phyloP scores from a whole-genome alignment of 1,139 yeast genomes.

The Debaryomyces robertsiae region DNA sequence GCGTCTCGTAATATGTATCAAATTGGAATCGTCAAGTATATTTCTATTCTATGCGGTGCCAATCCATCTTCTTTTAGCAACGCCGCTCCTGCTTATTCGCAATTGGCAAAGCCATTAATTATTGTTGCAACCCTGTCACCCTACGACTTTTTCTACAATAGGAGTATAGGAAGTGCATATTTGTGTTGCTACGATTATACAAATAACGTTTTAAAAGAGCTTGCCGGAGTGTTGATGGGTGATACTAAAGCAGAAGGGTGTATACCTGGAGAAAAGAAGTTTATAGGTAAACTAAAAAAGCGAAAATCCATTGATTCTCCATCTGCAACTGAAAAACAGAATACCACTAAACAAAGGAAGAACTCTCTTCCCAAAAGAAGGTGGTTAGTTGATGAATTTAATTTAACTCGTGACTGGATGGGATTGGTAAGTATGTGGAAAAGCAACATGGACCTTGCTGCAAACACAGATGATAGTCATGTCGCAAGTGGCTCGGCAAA shows the following conservation, averaged over 20 bases:
- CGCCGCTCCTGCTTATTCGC: conserved; percentile 23
- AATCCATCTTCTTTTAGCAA: conserved; percentile 40
- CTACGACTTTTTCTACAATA: conserved; percentile 60
- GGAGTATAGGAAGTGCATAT: conserved; percentile 58
- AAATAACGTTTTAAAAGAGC: conserved; percentile 48
- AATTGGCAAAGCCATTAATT: conserved; percentile 52
- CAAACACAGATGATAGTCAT: too few relatives aligned
- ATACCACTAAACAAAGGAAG: conserved; percentile 16
- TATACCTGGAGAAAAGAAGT: conserved; percentile 57
- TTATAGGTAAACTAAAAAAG: conserved; percentile 29
- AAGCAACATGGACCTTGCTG: conserved; percentile 24
- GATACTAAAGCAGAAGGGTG: conserved; percentile 54
- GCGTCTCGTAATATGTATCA: conserved; percentile 67
- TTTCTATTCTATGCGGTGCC: conserved; percentile 57
- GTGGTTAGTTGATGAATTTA: conserved; percentile 66
- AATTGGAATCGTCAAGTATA: conserved; percentile 63
- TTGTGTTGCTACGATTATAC: conserved; percentile 67
- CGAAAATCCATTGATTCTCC: conserved; percentile 18
- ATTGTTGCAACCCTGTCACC: conserved; percentile 69
- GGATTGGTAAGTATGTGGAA: conserved; percentile 49
- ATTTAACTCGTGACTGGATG: conserved; percentile 53
- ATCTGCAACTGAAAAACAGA: conserved; percentile 5
- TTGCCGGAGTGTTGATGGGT: conserved; percentile 60
- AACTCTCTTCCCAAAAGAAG: conserved; percentile 39
- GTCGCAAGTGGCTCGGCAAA: background rate